A percentile compares a stretch with the other conserved stretches of the same genome.
phyloP scores from a whole-genome alignment of 2,329 filamentous ascomycete species.

The Diaporthe ampelina region DNA sequence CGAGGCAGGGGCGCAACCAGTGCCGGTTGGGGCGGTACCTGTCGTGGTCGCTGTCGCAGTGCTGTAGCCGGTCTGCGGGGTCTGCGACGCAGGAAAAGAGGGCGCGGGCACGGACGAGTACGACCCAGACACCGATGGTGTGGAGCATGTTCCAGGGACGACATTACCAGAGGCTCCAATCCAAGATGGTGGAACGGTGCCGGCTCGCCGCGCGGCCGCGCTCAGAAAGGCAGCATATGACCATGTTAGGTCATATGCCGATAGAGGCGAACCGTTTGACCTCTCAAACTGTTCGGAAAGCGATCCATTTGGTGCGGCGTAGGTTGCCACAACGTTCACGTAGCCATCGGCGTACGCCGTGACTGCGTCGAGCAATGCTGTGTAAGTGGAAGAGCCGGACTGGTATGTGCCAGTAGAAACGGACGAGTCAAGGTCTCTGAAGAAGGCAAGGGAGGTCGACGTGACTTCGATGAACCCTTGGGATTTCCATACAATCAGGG shows the following conservation, averaged over 20 bases:
- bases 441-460: conserved; percentile 77
- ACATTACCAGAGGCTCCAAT: conserved; percentile 59
- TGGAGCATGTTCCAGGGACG: conserved; percentile 64
- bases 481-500: conserved; percentile 78
- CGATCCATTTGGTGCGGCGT: conserved; percentile 73
- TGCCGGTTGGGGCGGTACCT: conserved; percentile 46
- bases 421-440: conserved; percentile 73
- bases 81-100: conserved; percentile 64
- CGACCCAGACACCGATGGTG: conserved; percentile 61
- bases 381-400: conserved; percentile 61
- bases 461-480: conserved; percentile 75
- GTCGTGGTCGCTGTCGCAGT: conserved; percentile 45
- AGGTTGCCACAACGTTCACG: conserved; percentile 72
- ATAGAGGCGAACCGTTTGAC: conserved; percentile 66
- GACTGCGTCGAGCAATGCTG: conserved; percentile 68
- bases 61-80: conserved; percentile 53
- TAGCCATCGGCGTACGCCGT: conserved; percentile 73
- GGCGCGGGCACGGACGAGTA: conserved; percentile 65
- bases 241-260: conserved; percentile 79
- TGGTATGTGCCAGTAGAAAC: conserved; percentile 74
- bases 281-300: conserved; percentile 77
- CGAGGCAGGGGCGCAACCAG: conserved; percentile 55
- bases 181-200: conserved; percentile 71
- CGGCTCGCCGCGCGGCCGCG: conserved; percentile 68
- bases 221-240: conserved; percentile 80